Base-by-base conservation (phyloP, 2,329 filamentous ascomycete genomes). In the Aspergillus sp. region DNA sequence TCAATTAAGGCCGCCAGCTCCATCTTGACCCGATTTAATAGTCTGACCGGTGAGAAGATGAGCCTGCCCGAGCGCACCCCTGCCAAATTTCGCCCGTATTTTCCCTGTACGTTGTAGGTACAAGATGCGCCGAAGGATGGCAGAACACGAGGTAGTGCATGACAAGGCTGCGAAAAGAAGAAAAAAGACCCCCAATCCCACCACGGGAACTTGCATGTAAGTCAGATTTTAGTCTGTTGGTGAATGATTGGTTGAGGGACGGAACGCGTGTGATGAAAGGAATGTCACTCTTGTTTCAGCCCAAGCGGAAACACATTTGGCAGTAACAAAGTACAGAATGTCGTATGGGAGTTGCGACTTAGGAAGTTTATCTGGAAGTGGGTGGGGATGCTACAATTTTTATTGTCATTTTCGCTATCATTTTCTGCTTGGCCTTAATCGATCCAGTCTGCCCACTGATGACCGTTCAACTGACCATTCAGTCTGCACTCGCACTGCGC, bases 401-500 rank as follows among this genome's bases (percentile, higher is more conserved):
- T 2, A 12, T 45, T 23, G 5, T 10, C 19, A 45, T 45, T 45
- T 6, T 13, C 9, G 17, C 25, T 39, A 53, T 41, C 9, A 21
- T 58, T 17, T 58, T 52, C 47, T 50, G 19, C 25, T 8, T 2
- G 7, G 12, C 28, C 47, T 17, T 50, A 5, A n/a, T 28, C 47
- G 19, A 19, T 23, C n/a, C 19, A 21, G 7, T 28, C 15, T 28
- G 3, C 19, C 39, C 4, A 48, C 41, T 49, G 39, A 43, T 17
- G 57, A 51, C 23, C 51, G 38, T 21, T 59, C 57, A 8, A 59
- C 28, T 9, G 52, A 50, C 57, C 57, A 59, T 30, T 55, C 57
- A 39, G 57, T 59, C 45, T 59, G 57, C 38, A 59, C 48, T 19
- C 43, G 52, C n/a, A 59, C 58, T 17, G 47, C 52, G 19, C 58